Percentiles rank a stretch among this genome's conserved stretches.
Conservation (phyloP, 169 alveolate genomes). For the Besnoitia besnoiti region DNA sequence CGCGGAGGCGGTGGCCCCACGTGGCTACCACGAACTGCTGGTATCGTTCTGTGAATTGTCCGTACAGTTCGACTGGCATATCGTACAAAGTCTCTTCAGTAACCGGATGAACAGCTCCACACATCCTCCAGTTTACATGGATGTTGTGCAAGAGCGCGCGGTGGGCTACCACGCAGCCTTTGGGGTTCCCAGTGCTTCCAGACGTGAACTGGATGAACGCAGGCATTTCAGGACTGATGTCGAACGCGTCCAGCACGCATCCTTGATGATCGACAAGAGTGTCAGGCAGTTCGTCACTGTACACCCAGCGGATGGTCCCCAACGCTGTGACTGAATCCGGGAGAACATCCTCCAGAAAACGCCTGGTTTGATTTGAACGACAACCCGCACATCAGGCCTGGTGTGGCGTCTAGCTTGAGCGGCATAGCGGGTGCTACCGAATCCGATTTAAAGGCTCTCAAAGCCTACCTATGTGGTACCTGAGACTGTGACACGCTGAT, state of each 20-base stretch:
- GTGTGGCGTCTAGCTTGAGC: background rate
- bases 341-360: background rate
- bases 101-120: background rate
- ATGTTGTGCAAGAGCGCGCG: conserved; percentile 68
- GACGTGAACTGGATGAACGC: conserved; percentile 76
- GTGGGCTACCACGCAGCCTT: conserved; percentile 73
- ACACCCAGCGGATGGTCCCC: background rate
- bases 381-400: background rate
- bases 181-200: conserved; percentile 75
- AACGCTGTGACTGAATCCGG: background rate
- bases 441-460: background rate
- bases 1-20: conserved; percentile 64
- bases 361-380: background rate
- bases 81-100: background rate
- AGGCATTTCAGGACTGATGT: background rate
- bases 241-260: background rate
- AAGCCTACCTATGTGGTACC: too few species aligned
- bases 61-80: conserved; percentile 3
- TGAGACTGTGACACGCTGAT: too few species aligned
- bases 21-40: background rate
- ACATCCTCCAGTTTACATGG: conserved; percentile 40
- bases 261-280: background rate
- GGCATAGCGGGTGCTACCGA: background rate
- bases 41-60: background rate
- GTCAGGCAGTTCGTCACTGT: conserved; percentile 35